Base-by-base conservation (phyloP, 2,329 filamentous ascomycete species). In the Cladosporium sp. region DNA sequence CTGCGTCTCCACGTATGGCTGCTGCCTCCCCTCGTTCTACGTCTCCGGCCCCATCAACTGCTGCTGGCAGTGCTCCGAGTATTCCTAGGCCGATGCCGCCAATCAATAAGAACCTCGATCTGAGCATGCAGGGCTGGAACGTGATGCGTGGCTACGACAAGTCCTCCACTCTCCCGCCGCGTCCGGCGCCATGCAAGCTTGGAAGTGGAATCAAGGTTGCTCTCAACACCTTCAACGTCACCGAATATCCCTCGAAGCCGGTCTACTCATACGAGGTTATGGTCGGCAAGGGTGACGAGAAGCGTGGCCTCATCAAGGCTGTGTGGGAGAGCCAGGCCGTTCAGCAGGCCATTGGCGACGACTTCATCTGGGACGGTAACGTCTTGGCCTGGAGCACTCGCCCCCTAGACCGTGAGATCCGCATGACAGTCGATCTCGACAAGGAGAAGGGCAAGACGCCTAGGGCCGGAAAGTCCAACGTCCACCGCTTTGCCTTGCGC, bases 291-390 rank as follows among this genome's bases (percentile, higher is more conserved):
- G 87, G 87, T 10, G 80, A 79, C 0, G 85, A 89, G 66, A 92
- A 90, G 77, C 83, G 85, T 4, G 85, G 85, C 4, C 81, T 95
- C 4, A 84, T 92, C 72, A 88, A 87, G 76, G 93, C 92, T 75
- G 85, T 93, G 32, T 97, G 92, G 92, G 80, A 86, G 1, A 90
- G 89, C 0, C 80, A 84, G 1, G 78, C 80, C 0, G 83, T 93
- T 7, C 85, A 90, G 75, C 68, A 78, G 0, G 78, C 79, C 2
- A 79, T 93, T 1, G 80, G 81, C 2, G 78, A 80, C 2, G 81
- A 82, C 51, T 92, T 90, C 86, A 86, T 97, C 65, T 93, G 88
- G 72, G 93, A 98, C 79, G 92, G 92, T 32, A 89, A 90, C 73
- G 92, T 90, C 77, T 84, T 99, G 57, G 93, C 92, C 18, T 99